Base-by-base conservation (phyloP, 129 eudicot genomes). In the Flaveria trinervia region DNA sequence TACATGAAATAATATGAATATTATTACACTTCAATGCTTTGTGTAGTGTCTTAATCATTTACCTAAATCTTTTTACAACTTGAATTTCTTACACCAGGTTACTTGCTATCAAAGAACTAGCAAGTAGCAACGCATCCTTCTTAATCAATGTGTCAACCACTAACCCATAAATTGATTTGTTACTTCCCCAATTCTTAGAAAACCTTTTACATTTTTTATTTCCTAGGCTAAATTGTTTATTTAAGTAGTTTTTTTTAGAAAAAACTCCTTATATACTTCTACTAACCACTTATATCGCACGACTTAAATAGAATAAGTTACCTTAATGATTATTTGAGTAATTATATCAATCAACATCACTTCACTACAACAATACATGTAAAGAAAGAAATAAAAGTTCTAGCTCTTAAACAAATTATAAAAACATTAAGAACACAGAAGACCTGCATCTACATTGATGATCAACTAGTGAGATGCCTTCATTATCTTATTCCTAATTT, bases 301-400 rank as follows among this genome's bases (percentile, higher is more conserved):
- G 36, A 3, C 0, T 30, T 30, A 36, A 5, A 36, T 36, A 36
- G 41, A 36, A 0, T 36, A 36, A 36, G 6, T 4, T 7, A 5
- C 5, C 7, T 36, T 36, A 5, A 36, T 5, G 41, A 78, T 17
- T 70, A 70, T 9, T 33, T 62, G 3, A 46, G 54, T 33, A 33
- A 71, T 45, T 28, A 51, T 22, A 71, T 71, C 82, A 49, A 57
- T 78, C 76, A 69, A 56, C 16, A 54, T 69, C 68, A 56, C 75
- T 45, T 69, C 76, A 68, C 15, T n/a, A 41, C 23, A 68, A 68
- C 12, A 25, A 36, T 14, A 9, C n/a, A 65, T 23, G 44, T 23
- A 50, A 79, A 17, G n/a, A 39, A 18, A 30, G 9, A 71, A 20
- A 45, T 78, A 20, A 20, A 20, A 20, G 22, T 20, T 20, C 22